These are phyloP conservation scores for Perkinsus chesapeaki DNA, from an alignment of 169 alveolate species.

Conservation along the genomic window DNA sequence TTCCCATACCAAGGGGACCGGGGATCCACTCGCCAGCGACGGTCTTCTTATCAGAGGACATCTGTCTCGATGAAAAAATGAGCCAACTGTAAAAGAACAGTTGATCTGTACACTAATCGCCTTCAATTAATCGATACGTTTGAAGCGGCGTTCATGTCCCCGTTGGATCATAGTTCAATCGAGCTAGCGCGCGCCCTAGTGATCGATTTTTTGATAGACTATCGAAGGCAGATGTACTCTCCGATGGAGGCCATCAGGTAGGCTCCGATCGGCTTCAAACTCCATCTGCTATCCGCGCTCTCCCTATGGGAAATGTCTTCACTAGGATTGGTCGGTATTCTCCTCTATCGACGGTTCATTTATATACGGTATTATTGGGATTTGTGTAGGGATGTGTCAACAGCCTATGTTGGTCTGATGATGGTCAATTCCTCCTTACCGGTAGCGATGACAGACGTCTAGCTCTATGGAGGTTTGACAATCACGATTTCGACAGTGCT, in stretches of 20 bases:
- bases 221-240: not conserved
- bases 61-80: not conserved
- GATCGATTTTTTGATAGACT: not conserved
- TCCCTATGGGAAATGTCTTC: not conserved
- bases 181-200: not conserved
- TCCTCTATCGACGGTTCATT: not conserved
- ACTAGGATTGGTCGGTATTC: not conserved
- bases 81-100: not conserved
- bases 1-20: not conserved
- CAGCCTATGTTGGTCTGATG: not conserved
- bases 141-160: not conserved
- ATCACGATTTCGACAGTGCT: not conserved
- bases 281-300: too few relatives aligned
- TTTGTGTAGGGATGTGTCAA: not conserved
- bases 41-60: not conserved
- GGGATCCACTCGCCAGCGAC: conserved; percentile 21
- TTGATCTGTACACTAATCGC: not conserved
- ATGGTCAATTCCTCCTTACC: not conserved
- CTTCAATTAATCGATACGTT: not conserved
- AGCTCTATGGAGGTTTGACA: not conserved
- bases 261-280: too few relatives aligned
- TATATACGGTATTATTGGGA: not conserved
- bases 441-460: not conserved
- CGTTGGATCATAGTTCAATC: not conserved
- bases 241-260: not conserved